These are phyloP conservation scores for Penicillium sclerotigenum DNA, from an alignment of 2,329 filamentous ascomycete species.

Conservation along the genomic window DNA sequence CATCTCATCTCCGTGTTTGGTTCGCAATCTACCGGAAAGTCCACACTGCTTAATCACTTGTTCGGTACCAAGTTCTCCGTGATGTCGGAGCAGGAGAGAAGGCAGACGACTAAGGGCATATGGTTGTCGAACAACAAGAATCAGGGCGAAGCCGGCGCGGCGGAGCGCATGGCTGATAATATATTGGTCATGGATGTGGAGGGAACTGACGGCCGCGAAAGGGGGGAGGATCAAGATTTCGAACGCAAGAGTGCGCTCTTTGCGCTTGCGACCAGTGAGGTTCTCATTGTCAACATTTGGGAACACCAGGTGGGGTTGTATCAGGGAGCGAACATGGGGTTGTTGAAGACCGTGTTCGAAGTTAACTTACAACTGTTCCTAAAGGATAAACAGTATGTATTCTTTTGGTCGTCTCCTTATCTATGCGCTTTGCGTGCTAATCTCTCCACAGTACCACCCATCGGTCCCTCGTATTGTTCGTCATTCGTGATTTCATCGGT, in stretches of 20 bases:
- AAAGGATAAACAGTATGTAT: constrained; percentile 80
- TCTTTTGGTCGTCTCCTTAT: not conserved
- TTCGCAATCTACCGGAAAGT: constrained; percentile 97
- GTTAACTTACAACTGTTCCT: constrained; percentile 96
- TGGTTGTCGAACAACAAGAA: constrained; percentile 98
- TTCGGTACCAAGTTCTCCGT: constrained; percentile 96
- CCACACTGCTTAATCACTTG: constrained; percentile 89
- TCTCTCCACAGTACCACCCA: constrained; percentile 65
- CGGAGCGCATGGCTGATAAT: constrained; percentile 81
- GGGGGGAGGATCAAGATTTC: constrained; percentile 97
- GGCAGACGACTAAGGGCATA: constrained; percentile 98
- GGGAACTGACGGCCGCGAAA: constrained; percentile 91
- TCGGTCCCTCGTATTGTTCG: constrained; percentile 92
- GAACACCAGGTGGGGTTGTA: constrained; percentile 98
- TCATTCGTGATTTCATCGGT: constrained; percentile 94
- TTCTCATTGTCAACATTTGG: constrained; percentile 98
- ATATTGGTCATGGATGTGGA: constrained; percentile 99
- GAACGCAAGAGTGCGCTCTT: constrained; percentile 98
- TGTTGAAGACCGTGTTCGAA: constrained; percentile 98
- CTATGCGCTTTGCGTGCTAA: constrained; percentile 13
- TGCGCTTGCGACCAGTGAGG: constrained; percentile 93
- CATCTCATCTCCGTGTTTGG: constrained; percentile 98
- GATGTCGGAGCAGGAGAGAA: constrained; percentile 91
- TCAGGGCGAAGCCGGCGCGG: constrained; percentile 38
- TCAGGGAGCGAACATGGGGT: constrained; percentile 97